Base-by-base conservation (phyloP, 352 stramenopile species). In the Globisporangium barbulae region DNA sequence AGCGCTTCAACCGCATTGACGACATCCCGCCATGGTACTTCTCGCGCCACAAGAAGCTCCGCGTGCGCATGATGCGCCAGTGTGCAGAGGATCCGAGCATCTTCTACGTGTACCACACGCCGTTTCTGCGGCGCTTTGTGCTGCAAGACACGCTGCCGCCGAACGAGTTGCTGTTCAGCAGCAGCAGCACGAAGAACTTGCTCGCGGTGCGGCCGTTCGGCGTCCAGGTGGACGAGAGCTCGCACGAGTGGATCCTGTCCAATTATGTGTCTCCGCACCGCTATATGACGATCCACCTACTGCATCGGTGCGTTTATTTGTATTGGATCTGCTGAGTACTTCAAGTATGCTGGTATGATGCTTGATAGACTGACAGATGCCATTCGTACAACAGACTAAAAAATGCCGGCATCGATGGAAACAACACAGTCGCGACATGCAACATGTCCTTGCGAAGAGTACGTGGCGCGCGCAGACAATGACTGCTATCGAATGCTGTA, bases 21-120 rank as follows among this genome's bases (percentile, higher is more conserved):
- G 75, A 87, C 13, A 87, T 91, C 33, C 79, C 82, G 28, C 62
- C 76, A 50, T 84, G 81, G 55, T 81, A 84, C 39, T 91, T 93
- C 21, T 70, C 73, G 21, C 74, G 81, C 3, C 79, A 76, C 45
- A 90, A 92, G 61, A 90, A 82, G 53, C 69, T 94, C n/a, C 76
- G 75, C 17, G 86, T 88, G 61, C 81, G 84, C 5, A 78, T 93
- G 59, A 73, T 93, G 19, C 74, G 73, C n/a, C 83, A 92, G 63
- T 85, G 76, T 22, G 63, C 68, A n/a, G 49, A 69, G 2, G 81
- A 94, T 42, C 79, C 86, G 45, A 93, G 74, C 62, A 55, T 93
- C 8, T 89, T 94, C 33, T 92, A 90, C 62, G 84, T 94, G 45
- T 92, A 92, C 63, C 86, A 94, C 64, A 90, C 82, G 53, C 86